Percentiles rank a stretch among this genome's conserved stretches.
Evolutionary conservation across 2,329 filamentous ascomycete genomes (phyloP).

Genomic region (Zymoseptoria crescenta): DNA sequence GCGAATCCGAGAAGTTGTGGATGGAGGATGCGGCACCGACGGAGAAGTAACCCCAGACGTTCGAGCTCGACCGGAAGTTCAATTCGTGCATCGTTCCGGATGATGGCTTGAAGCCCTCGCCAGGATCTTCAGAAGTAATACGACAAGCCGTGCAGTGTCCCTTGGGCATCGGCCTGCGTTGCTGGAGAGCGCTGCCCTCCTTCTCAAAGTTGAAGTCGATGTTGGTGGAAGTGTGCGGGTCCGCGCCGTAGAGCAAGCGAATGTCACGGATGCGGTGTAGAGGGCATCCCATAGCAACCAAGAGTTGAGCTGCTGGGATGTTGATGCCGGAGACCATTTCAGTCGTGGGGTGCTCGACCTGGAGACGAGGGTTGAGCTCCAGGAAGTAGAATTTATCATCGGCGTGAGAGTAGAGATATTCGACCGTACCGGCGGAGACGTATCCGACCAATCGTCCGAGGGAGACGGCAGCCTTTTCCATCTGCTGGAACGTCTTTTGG

Average conservation of each 20-base stretch:
- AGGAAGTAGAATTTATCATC: conserved; percentile 99
- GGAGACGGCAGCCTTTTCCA: conserved; percentile 94
- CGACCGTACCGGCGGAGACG: conserved; percentile 96
- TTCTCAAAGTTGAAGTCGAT: conserved; percentile 97
- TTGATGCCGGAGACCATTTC: conserved; percentile 99
- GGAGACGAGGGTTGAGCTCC: conserved; percentile 95
- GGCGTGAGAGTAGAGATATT: conserved; percentile 95
- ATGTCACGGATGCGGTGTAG: conserved; percentile 95
- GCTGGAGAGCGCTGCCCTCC: conserved; percentile 71
- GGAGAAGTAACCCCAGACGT: conserved; percentile 99
- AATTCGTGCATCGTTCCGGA: conserved; percentile 98
- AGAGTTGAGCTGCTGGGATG: conserved; percentile 90
- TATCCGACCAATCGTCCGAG: conserved; percentile 92
- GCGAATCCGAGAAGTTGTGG: conserved; percentile 97
- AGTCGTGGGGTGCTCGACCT: conserved; percentile 98
- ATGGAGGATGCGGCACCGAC: conserved; percentile 94
- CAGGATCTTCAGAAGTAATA: conserved; percentile 97
- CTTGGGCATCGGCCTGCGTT: conserved; percentile 86
- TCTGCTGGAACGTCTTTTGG: conserved; percentile 78
- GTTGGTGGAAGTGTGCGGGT: conserved; percentile 74
- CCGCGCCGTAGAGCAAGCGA: conserved; percentile 87
- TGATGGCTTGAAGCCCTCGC: conserved; percentile 98
- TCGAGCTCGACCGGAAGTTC: conserved; percentile 97
- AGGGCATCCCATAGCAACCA: conserved; percentile 97
- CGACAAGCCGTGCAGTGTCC: conserved; percentile 97